phyloP scores from a whole-genome alignment of 768 basidiomycete species.

The Megacollybia marginata region DNA sequence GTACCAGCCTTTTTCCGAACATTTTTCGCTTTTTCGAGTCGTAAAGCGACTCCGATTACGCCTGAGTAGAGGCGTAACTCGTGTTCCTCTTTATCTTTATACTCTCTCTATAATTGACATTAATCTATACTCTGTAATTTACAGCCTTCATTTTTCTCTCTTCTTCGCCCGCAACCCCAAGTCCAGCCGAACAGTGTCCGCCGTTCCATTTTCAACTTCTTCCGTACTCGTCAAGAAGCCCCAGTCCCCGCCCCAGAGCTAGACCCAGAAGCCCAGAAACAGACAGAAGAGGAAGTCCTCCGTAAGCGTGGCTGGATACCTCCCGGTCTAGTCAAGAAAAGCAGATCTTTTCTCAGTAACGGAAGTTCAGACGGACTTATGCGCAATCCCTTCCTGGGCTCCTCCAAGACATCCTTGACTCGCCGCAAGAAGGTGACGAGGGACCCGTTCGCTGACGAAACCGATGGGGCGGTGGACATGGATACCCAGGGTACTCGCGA shows the following conservation, averaged over 20 bases:
- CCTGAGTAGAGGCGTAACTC: background rate
- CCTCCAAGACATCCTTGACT: background rate
- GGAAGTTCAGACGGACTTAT: background rate
- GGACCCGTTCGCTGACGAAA: background rate
- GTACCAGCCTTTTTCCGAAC: background rate
- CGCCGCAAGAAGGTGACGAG: background rate
- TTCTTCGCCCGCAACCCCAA: background rate
- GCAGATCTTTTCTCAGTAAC: slow-evolving; percentile 8
- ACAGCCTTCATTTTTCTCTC: background rate
- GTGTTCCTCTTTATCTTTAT: background rate
- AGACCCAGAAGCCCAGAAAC: slow-evolving; percentile 6
- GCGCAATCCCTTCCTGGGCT: background rate
- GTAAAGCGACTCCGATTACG: background rate
- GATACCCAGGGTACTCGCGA: slow-evolving; percentile 4
- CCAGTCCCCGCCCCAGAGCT: background rate
- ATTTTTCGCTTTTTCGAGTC: background rate
- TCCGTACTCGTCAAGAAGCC: background rate
- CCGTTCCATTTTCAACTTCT: background rate
- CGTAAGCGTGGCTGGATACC: slow-evolving; percentile 17
- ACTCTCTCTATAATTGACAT: background rate
- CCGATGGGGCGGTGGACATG: background rate
- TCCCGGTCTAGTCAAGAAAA: slow-evolving; percentile 12
- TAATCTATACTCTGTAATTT: background rate
- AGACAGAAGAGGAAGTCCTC: slow-evolving; percentile 11
- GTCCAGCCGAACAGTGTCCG: background rate